A percentile compares a stretch with the other conserved stretches of the same genome.
These are phyloP conservation scores for Coleophoma crateriformis DNA, from an alignment of 2,329 filamentous ascomycete species.

Conservation along the genomic window DNA sequence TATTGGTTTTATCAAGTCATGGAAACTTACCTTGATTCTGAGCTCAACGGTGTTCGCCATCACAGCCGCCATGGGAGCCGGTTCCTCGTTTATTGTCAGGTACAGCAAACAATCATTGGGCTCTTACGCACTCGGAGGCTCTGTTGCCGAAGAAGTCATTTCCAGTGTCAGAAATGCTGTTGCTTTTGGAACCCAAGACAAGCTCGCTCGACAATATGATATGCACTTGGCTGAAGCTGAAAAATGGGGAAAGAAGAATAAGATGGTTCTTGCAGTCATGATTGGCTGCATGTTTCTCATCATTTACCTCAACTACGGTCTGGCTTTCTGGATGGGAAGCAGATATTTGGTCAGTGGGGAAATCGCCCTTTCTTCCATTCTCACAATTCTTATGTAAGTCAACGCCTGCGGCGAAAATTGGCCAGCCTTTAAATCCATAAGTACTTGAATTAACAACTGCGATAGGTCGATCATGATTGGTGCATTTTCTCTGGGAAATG, in stretches of 20 bases:
- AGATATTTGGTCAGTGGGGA: constrained; percentile 64
- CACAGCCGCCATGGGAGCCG: constrained; percentile 67
- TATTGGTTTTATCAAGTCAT: constrained; percentile 85
- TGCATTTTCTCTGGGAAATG: constrained; percentile 83
- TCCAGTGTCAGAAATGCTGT: constrained; percentile 89
- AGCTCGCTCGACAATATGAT: constrained; percentile 84
- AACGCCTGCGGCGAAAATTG: background rate
- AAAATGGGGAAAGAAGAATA: constrained; percentile 69
- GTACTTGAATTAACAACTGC: background rate
- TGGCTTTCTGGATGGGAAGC: constrained; percentile 86
- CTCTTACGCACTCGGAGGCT: constrained; percentile 79
- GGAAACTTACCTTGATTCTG: constrained; percentile 88
- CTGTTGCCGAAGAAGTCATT: constrained; percentile 88
- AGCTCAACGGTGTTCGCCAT: constrained; percentile 77
- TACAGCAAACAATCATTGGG: constrained; percentile 74
- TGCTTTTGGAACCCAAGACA: constrained; percentile 90
- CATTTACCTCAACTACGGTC: constrained; percentile 79
- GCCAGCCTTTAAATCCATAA: background rate
- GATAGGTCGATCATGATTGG: constrained; percentile 71
- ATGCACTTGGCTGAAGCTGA: constrained; percentile 67
- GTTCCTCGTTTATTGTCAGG: constrained; percentile 71
- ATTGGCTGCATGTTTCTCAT: constrained; percentile 78
- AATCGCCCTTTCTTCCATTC: constrained; percentile 61
- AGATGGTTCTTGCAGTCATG: constrained; percentile 70
- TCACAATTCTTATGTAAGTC: constrained; percentile 73